A percentile compares a stretch with the other conserved stretches of the same genome.
These are phyloP conservation scores for Neonothopanus nambi DNA, from an alignment of 1,284 basidiomycete species.

Conservation along the genomic window DNA sequence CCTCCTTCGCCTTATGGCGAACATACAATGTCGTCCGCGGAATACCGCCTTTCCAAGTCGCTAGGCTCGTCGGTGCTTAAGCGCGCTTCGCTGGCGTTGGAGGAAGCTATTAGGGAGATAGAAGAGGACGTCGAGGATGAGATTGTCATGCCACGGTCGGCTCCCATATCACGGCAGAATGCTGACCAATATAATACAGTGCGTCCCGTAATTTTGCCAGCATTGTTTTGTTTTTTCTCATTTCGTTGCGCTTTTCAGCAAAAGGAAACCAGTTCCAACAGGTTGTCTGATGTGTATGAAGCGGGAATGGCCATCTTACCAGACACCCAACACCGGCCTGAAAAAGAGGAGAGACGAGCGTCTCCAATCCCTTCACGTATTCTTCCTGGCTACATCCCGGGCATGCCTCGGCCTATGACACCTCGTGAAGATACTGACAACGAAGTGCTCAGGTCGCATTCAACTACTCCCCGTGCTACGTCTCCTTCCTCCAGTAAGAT, in stretches of 20 bases:
- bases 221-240: not conserved
- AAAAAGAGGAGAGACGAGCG: conserved; percentile 46
- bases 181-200: conserved; percentile 28
- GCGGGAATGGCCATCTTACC: conserved; percentile 69
- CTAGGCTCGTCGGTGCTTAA: conserved; percentile 52
- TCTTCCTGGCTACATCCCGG: conserved; percentile 81
- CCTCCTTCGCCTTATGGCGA: conserved; percentile 33
- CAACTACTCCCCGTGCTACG: conserved; percentile 76
- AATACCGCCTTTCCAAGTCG: conserved; percentile 47
- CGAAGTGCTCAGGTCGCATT: conserved; percentile 73
- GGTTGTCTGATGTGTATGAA: conserved; percentile 39
- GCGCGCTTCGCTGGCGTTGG: conserved; percentile 70
- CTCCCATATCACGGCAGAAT: conserved; percentile 43
- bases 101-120: conserved; percentile 71
- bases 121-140: conserved; percentile 69
- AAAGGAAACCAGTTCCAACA: conserved; percentile 29
- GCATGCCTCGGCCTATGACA: conserved; percentile 85
- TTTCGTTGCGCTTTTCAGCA: conserved; percentile 21
- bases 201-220: conserved; percentile 18
- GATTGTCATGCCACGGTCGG: conserved; percentile 68
- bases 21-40: conserved; percentile 36
- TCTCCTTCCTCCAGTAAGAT: conserved; percentile 42
- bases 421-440: conserved; percentile 63
- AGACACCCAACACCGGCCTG: conserved; percentile 50
- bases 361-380: conserved; percentile 66